phyloP scores from a whole-genome alignment of 371 early-diverging fungal genomes.

The Rhizopus delemar region DNA sequence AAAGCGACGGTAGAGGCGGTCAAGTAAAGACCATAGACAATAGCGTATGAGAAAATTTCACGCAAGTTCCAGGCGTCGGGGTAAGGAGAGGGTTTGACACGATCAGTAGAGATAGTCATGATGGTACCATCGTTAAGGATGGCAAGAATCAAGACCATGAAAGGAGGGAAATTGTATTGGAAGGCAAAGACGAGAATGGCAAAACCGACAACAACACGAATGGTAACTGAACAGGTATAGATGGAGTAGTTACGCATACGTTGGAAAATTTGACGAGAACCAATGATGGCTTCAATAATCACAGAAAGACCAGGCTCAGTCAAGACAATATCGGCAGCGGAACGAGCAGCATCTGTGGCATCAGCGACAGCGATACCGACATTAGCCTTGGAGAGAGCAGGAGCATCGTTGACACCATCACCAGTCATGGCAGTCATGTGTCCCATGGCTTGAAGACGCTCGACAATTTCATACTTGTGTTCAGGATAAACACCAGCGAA shows the following conservation, averaged over 20 bases:
- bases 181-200: constrained; percentile 59
- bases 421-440: constrained; percentile 92
- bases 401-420: constrained; percentile 97
- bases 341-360: constrained; percentile 75
- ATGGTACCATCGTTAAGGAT: constrained; percentile 66
- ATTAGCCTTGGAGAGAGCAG: constrained; percentile 75
- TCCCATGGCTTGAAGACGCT: constrained; percentile 81
- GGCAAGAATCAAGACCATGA: constrained; percentile 64
- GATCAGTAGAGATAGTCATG: constrained; percentile 65
- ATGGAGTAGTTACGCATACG: constrained; percentile 69
- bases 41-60: constrained; percentile 22
- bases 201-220: constrained; percentile 66
- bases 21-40: constrained; percentile 59
- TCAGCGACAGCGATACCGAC: constrained; percentile 42
- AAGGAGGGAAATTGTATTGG: constrained; percentile 64
- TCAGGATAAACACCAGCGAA: constrained; percentile 94
- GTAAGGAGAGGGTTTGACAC: constrained; percentile 29
- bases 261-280: constrained; percentile 54
- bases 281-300: constrained; percentile 61
- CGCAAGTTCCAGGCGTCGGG: no score
- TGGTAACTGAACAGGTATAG: constrained; percentile 65
- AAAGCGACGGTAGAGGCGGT: constrained; percentile 60
- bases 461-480: constrained; percentile 93
- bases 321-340: constrained; percentile 79
- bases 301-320: constrained; percentile 77